phyloP scores from a whole-genome alignment of 345 rosid species.

The Combretum micranthum region DNA sequence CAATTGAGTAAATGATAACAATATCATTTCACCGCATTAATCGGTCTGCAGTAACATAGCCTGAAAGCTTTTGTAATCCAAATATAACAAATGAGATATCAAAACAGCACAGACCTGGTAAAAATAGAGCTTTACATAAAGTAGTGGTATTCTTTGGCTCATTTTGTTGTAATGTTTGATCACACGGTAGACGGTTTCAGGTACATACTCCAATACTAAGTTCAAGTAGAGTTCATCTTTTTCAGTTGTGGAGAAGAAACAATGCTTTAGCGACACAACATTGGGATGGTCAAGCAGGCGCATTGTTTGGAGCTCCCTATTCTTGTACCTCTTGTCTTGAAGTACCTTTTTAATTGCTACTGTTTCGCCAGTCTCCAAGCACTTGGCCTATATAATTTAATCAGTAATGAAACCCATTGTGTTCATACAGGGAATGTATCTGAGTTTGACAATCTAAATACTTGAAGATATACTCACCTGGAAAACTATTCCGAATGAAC shows the following conservation, averaged over 20 bases:
- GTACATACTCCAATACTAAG: conserved; percentile 89
- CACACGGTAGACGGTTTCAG: conserved; percentile 87
- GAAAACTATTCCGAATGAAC: conserved; percentile 94
- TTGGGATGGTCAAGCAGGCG: conserved; percentile 96
- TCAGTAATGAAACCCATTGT: not conserved
- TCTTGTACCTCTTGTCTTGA: conserved; percentile 96
- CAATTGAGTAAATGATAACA: not conserved
- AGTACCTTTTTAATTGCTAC: conserved; percentile 88
- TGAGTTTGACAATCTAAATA: not conserved
- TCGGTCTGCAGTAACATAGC: too few species aligned
- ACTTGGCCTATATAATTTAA: conserved; percentile 58
- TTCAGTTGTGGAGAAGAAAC: conserved; percentile 92
- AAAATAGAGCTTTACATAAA: conserved; percentile 81
- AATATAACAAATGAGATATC: conserved; percentile 1
- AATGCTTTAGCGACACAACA: conserved; percentile 81
- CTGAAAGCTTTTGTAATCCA: not conserved
- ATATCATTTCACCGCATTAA: not conserved
- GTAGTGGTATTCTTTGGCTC: conserved; percentile 80
- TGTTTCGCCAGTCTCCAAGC: conserved; percentile 94
- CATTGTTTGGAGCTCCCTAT: conserved; percentile 95
- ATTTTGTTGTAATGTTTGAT: conserved; percentile 80
- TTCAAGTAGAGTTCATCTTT: conserved; percentile 90
- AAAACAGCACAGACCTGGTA: conserved; percentile 54
- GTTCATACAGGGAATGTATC: not conserved
- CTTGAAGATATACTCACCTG: conserved; percentile 40